Conservation (phyloP, 768 basidiomycete species). For the Mrakia frigida region DNA sequence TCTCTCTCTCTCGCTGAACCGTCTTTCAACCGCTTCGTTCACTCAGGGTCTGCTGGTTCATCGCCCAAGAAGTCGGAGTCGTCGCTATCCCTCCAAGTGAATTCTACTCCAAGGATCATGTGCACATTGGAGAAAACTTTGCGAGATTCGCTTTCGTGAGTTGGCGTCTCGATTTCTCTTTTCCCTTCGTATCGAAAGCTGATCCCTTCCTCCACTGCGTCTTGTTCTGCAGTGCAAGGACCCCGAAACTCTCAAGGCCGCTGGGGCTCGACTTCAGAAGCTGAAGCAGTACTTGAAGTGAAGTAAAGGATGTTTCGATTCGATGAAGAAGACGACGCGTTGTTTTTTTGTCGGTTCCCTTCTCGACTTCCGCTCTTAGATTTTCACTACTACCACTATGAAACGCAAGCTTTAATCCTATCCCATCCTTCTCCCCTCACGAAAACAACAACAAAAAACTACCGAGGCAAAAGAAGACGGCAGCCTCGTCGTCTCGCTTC, state of each 20-base stretch:
- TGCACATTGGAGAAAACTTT: slow-evolving; percentile 76
- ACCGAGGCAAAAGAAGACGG: no score
- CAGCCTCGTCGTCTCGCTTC: background rate
- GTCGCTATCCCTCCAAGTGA: slow-evolving; percentile 70
- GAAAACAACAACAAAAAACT: no score
- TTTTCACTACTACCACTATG: no score
- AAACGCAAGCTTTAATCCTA: no score
- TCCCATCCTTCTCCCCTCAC: no score
- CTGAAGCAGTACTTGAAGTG: slow-evolving; percentile 57
- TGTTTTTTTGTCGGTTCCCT: no score
- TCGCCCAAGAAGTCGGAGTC: slow-evolving; percentile 81
- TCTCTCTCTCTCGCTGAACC: no score
- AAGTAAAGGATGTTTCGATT: background rate
- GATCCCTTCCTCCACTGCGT: background rate
- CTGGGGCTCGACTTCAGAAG: slow-evolving; percentile 72
- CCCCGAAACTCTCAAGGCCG: slow-evolving; percentile 68
- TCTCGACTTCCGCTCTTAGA: no score
- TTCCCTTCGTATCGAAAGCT: background rate
- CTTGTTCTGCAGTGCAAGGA: slow-evolving; percentile 76
- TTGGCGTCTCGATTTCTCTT: slow-evolving; percentile 6
- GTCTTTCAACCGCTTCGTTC: no score
- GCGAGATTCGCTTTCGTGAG: slow-evolving; percentile 65
- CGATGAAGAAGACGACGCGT: no score
- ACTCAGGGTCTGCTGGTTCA: slow-evolving; percentile 80
- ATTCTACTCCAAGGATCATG: slow-evolving; percentile 91